Percentiles rank a stretch among this genome's conserved stretches.
phyloP scores from a whole-genome alignment of 208 protist species.

The Acanthamoeba rhysodes region DNA sequence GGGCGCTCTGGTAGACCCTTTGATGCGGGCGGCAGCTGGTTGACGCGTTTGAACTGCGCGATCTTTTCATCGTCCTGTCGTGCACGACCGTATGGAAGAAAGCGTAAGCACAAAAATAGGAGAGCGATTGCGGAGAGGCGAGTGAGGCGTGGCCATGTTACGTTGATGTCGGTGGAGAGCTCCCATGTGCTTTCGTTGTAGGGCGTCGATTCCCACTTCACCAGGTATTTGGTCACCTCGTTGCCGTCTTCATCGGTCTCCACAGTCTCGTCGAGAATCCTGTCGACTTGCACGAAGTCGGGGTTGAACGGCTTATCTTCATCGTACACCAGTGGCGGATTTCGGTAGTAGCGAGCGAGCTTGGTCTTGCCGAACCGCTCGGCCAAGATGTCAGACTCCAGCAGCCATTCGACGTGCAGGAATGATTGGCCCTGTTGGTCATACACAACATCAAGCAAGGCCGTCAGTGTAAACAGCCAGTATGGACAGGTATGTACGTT shows the following conservation, averaged over 20 bases:
- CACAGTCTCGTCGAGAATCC: neutral
- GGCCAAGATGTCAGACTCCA: slow-evolving; percentile 56
- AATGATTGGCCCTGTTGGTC: slow-evolving; percentile 59
- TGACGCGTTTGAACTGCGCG: slow-evolving; percentile 52
- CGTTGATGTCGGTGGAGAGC: slow-evolving; percentile 80
- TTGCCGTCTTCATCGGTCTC: slow-evolving; percentile 1
- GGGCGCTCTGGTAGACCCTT: neutral
- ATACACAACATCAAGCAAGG: neutral
- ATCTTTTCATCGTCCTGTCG: slow-evolving; percentile 75
- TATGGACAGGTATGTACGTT: neutral
- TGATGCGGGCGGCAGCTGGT: slow-evolving; percentile 12
- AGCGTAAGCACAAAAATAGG: neutral
- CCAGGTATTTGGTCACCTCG: slow-evolving; percentile 83
- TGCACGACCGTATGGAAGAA: neutral
- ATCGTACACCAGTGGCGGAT: slow-evolving; percentile 52
- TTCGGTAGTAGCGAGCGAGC: slow-evolving; percentile 54
- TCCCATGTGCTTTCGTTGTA: slow-evolving; percentile 91
- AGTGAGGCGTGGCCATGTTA: neutral
- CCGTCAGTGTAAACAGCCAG: neutral
- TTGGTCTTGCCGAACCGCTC: slow-evolving; percentile 71
- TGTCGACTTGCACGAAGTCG: slow-evolving; percentile 68
- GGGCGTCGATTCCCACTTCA: slow-evolving; percentile 88
- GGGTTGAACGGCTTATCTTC: slow-evolving; percentile 77
- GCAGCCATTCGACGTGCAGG: slow-evolving; percentile 58
- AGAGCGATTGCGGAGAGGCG: neutral